Evolutionary conservation across 768 basidiomycete species (phyloP).

Genomic region (Suillus subluteus): DNA sequence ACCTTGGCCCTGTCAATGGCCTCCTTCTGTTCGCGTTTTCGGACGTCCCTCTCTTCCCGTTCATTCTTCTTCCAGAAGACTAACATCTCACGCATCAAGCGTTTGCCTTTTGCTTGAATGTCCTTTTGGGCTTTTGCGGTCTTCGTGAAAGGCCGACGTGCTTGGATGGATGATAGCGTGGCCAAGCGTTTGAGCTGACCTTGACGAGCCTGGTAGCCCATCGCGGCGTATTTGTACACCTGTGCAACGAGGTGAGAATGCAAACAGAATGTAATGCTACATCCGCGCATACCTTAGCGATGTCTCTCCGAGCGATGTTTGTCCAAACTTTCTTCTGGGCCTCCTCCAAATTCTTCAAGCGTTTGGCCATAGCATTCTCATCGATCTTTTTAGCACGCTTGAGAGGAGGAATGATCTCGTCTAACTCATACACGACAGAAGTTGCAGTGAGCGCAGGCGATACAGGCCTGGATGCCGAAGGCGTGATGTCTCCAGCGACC

Average conservation of each 20-base stretch:
- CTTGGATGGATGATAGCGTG: constrained; percentile 74
- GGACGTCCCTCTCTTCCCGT: constrained; percentile 90
- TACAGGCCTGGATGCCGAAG: constrained; percentile 66
- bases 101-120: constrained; percentile 80
- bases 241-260: constrained; percentile 31
- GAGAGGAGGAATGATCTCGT: constrained; percentile 69
- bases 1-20: constrained; percentile 84
- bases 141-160: constrained; percentile 72
- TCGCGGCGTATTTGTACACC: constrained; percentile 81
- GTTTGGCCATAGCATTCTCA: constrained; percentile 69
- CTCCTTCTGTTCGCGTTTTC: constrained; percentile 94
- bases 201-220: constrained; percentile 67
- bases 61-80: constrained; percentile 99
- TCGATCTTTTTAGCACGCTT: constrained; percentile 81
- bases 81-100: constrained; percentile 94
- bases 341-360: constrained; percentile 79
- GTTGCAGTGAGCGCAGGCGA: constrained; percentile 62
- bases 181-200: constrained; percentile 78
- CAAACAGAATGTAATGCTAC: neutral
- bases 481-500: constrained; percentile 71
- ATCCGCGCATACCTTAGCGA: constrained; percentile 65
- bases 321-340: constrained; percentile 89
- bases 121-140: constrained; percentile 83
- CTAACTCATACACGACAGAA: constrained; percentile 72
- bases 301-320: constrained; percentile 82